Conservation (phyloP, 2,329 filamentous ascomycete genomes). For the Xenoacremonium recifei region DNA sequence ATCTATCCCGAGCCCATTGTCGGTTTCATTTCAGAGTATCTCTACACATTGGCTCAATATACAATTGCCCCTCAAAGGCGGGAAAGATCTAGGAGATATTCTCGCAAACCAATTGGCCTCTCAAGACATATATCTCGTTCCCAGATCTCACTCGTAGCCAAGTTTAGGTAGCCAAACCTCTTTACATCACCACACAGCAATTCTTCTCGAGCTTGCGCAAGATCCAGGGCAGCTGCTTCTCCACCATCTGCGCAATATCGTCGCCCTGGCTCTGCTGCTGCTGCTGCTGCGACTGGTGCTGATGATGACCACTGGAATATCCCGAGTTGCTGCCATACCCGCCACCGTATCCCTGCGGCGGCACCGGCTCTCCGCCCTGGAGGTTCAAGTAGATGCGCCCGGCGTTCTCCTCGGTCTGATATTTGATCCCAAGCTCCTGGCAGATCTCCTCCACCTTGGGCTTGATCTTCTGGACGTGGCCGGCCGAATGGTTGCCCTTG, state of each 20-base stretch:
- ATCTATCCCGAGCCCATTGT: too few relatives aligned
- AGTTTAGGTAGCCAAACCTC: neutral
- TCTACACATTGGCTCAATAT: too few relatives aligned
- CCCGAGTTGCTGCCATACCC: constrained; percentile 29
- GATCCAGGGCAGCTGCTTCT: constrained; percentile 59
- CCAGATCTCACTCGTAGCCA: too few relatives aligned
- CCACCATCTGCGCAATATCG: constrained; percentile 58
- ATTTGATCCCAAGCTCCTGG: constrained; percentile 77
- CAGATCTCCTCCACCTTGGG: constrained; percentile 90
- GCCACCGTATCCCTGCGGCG: constrained; percentile 39
- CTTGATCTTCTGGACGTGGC: constrained; percentile 90
- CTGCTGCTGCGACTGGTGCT: constrained; percentile 42
- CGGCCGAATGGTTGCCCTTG: constrained; percentile 82
- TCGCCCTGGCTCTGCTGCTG: constrained; percentile 47
- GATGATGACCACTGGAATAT: constrained; percentile 37
- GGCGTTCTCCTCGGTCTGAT: constrained; percentile 82
- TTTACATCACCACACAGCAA: constrained; percentile 76
- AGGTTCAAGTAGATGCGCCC: constrained; percentile 88
- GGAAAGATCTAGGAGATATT: too few relatives aligned
- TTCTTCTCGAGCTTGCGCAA: constrained; percentile 63
- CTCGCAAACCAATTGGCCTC: too few relatives aligned
- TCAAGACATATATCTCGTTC: too few relatives aligned
- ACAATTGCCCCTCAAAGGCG: too few relatives aligned
- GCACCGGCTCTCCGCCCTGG: constrained; percentile 64
- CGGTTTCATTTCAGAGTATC: too few relatives aligned